phyloP scores from a whole-genome alignment of 257 asterid genomes.

The Petrea volubilis region DNA sequence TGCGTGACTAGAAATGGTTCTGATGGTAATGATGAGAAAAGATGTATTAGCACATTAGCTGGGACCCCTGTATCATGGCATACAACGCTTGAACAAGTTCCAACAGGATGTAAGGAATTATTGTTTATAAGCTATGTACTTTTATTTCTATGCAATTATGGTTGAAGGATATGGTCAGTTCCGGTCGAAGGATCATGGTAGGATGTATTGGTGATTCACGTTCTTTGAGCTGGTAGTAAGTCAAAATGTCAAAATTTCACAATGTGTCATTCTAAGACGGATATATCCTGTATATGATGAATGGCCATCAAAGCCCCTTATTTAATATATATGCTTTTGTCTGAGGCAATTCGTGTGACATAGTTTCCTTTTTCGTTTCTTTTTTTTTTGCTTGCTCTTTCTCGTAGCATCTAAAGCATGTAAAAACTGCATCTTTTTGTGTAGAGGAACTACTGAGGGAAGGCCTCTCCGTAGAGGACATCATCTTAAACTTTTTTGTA shows the following conservation, averaged over 20 bases:
- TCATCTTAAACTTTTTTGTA: neutral
- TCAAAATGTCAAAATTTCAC: neutral
- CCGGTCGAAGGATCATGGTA: slow-evolving; percentile 5
- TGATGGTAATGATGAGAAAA: slow-evolving; percentile 42
- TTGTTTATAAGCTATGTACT: slow-evolving; percentile 9
- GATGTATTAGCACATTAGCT: slow-evolving; percentile 53
- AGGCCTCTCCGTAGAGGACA: neutral
- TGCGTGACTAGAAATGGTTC: slow-evolving; percentile 44
- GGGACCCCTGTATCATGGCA: slow-evolving; percentile 94
- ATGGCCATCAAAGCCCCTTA: neutral
- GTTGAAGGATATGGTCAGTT: neutral
- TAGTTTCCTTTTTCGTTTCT: neutral
- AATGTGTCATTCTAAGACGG: neutral
- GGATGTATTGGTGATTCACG: neutral
- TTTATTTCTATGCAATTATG: no score
- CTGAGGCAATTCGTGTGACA: neutral
- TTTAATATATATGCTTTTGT: neutral
- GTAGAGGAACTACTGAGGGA: neutral
- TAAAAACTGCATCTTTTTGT: neutral
- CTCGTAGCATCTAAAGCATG: slow-evolving; percentile 9
- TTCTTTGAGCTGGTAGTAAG: slow-evolving; percentile 4
- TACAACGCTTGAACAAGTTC: slow-evolving; percentile 85
- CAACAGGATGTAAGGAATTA: slow-evolving; percentile 75
- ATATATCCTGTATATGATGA: neutral
- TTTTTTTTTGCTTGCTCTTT: no score